A percentile compares a stretch with the other conserved stretches of the same genome.
phyloP scores from a whole-genome alignment of 306 rosid species.

The Prinsepia uniflora region DNA sequence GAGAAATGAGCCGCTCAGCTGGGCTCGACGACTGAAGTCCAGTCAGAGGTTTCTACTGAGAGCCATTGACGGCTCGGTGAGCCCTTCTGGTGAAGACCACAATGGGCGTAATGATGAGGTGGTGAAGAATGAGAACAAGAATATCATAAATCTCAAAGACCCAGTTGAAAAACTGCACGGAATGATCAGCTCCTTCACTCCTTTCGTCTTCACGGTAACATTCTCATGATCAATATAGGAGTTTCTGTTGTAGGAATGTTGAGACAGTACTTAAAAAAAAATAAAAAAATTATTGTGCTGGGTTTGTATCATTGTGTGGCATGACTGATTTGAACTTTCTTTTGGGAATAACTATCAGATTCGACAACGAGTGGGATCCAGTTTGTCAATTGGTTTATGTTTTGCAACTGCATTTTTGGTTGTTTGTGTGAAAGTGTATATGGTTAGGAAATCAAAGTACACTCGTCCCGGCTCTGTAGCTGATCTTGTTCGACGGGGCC shows the following conservation, averaged over 20 bases:
- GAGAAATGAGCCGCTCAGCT: constrained; percentile 7
- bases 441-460: constrained; percentile 39
- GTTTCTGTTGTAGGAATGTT: not conserved
- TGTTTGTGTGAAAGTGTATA: constrained; percentile 34
- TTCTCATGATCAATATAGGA: not conserved
- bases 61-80: constrained; percentile 30
- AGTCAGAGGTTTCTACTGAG: constrained; percentile 15
- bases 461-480: constrained; percentile 79
- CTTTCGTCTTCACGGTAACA: constrained; percentile 34
- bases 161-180: constrained; percentile 30
- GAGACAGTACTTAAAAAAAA: no score
- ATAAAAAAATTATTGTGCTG: not conserved
- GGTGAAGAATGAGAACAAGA: constrained; percentile 14
- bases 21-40: constrained; percentile 11
- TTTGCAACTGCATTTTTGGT: constrained; percentile 50
- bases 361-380: constrained; percentile 37
- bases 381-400: constrained; percentile 57
- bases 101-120: constrained; percentile 8
- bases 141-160: constrained; percentile 21
- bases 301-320: not conserved
- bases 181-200: constrained; percentile 31
- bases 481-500: constrained; percentile 93
- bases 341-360: constrained; percentile 23
- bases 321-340: not conserved
- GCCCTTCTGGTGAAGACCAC: constrained; percentile 18